phyloP scores from a whole-genome alignment of 441 rosid genomes.

The Euphorbia schlechtendalii region DNA sequence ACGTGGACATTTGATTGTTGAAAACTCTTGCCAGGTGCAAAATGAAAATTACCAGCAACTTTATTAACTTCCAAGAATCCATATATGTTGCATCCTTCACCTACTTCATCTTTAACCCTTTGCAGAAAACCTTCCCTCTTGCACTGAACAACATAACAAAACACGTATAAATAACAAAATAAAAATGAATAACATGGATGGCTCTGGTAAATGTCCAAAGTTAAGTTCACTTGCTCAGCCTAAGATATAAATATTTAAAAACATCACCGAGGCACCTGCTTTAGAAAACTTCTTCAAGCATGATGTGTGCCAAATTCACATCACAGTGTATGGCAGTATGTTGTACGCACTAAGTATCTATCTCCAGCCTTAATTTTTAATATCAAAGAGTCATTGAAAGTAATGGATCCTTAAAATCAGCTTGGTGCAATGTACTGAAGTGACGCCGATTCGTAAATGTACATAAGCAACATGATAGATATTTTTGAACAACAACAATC shows the following conservation, averaged over 20 bases:
- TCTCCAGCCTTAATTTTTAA: too few species aligned
- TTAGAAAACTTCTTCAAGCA: too few species aligned
- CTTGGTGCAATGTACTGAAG: too few species aligned
- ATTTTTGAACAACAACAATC: background rate
- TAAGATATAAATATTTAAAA: background rate
- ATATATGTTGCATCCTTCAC: slow-evolving; percentile 92
- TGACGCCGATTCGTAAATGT: too few species aligned
- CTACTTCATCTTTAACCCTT: slow-evolving; percentile 89
- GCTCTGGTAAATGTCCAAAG: background rate
- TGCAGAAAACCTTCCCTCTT: slow-evolving; percentile 89
- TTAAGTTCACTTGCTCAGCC: background rate
- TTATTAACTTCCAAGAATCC: slow-evolving; percentile 92
- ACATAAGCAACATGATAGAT: too few species aligned
- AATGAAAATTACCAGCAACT: slow-evolving; percentile 96
- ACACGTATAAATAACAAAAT: background rate
- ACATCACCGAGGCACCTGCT: too few species aligned
- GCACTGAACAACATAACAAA: slow-evolving; percentile 24
- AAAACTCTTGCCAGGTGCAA: slow-evolving; percentile 98
- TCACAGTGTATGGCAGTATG: too few species aligned
- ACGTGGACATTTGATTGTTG: slow-evolving; percentile 83
- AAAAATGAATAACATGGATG: background rate
- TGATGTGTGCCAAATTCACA: too few species aligned
- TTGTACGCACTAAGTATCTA: too few species aligned
- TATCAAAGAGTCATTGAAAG: too few species aligned
- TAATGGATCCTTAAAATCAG: too few species aligned